Conservation (phyloP, 2,329 filamentous ascomycete genomes). For the Pseudonectria foliicola region DNA sequence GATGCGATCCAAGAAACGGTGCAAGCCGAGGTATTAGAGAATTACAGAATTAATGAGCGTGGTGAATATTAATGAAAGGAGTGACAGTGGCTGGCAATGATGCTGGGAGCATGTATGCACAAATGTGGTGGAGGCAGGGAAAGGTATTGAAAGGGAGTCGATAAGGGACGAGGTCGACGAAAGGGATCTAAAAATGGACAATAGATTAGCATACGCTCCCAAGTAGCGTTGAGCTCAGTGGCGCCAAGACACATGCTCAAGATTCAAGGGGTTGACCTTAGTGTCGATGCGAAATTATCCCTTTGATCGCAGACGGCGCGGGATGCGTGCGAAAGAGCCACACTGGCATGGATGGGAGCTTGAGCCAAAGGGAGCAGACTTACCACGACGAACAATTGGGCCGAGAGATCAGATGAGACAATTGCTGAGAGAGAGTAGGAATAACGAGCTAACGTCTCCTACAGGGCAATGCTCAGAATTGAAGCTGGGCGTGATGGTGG, state of each 20-base stretch:
- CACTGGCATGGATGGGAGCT: constrained; percentile 18
- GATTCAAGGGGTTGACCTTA: constrained; percentile 5
- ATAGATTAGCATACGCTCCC: constrained; percentile 25
- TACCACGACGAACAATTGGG: constrained; percentile 43
- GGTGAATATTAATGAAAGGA: constrained; percentile 46
- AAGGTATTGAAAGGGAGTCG: constrained; percentile 39
- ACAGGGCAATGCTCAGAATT: constrained; percentile 39
- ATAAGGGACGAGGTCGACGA: constrained; percentile 41
- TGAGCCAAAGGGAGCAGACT: constrained; percentile 29
- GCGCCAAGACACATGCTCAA: constrained; percentile 11
- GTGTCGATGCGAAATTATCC: constrained; percentile 13
- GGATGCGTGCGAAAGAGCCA: constrained; percentile 12
- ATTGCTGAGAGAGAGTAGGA: constrained; percentile 44
- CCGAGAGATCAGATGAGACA: constrained; percentile 37
- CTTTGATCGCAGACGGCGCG: constrained; percentile 23
- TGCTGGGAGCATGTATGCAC: constrained; percentile 37
- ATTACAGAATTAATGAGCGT: constrained; percentile 56
- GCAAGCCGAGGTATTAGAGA: constrained; percentile 38
- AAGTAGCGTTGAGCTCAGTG: constrained; percentile 15
- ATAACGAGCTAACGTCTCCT: constrained; percentile 61
- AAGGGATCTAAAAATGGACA: constrained; percentile 32
- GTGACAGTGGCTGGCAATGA: constrained; percentile 47
- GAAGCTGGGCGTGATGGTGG: constrained; percentile 37
- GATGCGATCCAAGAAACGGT: constrained; percentile 20
- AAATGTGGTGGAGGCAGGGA: constrained; percentile 26